These are phyloP conservation scores for Ettlia oleoabundans DNA, from an alignment of 139 green algal genomes.

Conservation along the genomic window DNA sequence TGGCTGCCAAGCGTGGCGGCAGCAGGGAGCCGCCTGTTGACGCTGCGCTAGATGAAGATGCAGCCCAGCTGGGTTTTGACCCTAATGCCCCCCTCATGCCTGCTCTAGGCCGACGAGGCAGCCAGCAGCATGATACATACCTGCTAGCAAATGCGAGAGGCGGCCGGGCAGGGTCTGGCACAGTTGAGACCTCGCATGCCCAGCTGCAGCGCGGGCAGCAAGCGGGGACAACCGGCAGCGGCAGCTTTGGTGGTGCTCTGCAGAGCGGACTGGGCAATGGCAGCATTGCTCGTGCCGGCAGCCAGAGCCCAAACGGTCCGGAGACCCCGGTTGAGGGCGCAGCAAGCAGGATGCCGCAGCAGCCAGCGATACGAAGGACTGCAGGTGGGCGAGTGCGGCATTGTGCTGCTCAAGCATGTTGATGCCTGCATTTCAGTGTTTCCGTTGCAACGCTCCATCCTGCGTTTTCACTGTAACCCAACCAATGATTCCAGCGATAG, in stretches of 20 bases:
- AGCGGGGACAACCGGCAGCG: background rate
- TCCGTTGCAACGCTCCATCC: no score
- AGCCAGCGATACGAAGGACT: background rate
- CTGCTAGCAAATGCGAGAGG: background rate
- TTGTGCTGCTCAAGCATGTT: background rate
- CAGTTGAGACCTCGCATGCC: background rate
- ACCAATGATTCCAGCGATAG: no score
- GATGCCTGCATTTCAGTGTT: background rate
- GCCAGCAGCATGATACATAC: background rate
- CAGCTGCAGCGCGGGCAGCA: background rate
- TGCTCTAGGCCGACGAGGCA: background rate
- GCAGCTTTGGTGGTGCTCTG: background rate
- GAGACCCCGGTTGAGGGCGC: constrained; percentile 20
- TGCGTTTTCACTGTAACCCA: no score
- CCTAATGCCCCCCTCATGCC: background rate
- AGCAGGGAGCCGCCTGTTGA: background rate
- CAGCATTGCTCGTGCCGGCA: background rate
- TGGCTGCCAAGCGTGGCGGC: constrained; percentile 20
- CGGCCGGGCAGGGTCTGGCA: background rate
- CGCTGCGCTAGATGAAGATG: background rate
- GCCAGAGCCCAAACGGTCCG: background rate
- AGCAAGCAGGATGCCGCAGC: background rate
- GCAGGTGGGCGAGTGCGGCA: background rate
- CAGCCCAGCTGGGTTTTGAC: background rate
- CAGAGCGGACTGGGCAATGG: background rate